Conservation (phyloP, 2,329 filamentous ascomycete species). For the Pyrenophora tritici-repentis region DNA sequence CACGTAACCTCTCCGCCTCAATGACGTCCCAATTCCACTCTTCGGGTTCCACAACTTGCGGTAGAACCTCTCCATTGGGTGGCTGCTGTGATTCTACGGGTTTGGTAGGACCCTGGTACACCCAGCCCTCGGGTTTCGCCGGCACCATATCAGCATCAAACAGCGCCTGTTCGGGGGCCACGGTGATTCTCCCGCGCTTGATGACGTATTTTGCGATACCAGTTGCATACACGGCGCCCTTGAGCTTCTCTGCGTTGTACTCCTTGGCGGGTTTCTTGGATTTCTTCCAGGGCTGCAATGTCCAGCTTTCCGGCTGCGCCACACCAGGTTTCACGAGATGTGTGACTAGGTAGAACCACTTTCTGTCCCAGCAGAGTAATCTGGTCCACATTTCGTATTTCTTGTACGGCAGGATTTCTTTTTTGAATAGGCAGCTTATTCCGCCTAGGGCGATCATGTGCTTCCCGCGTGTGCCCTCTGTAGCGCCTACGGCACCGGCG, state of each 20-base stretch:
- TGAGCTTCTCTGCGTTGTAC: conserved; percentile 42
- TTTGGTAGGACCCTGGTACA: conserved; percentile 22
- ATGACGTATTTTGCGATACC: conserved; percentile 57
- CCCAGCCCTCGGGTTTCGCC: conserved; percentile 65
- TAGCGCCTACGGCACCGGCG: conserved; percentile 21
- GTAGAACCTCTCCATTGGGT: conserved; percentile 23
- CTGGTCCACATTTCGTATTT: conserved; percentile 56
- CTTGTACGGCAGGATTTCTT: conserved; percentile 52
- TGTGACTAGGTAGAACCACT: conserved; percentile 57
- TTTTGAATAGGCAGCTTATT: conserved; percentile 55
- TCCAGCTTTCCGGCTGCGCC: conserved; percentile 49
- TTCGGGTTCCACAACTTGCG: conserved; percentile 39
- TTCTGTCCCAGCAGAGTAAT: conserved; percentile 55
- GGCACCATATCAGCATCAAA: conserved; percentile 76
- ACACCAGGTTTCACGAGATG: conserved; percentile 55
- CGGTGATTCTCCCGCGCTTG: conserved; percentile 69
- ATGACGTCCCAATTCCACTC: conserved; percentile 66
- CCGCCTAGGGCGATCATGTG: conserved; percentile 53
- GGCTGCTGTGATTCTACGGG: conserved; percentile 17
- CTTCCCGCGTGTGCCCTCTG: conserved; percentile 27
- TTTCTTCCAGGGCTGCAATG: conserved; percentile 54
- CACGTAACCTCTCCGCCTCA: conserved; percentile 61
- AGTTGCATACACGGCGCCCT: conserved; percentile 55
- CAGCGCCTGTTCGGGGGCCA: conserved; percentile 79
- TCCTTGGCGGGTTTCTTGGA: conserved; percentile 24